Evolutionary conservation across 805 yeast genomes (phyloP).

Genomic region (Yamadazyma sp.): DNA sequence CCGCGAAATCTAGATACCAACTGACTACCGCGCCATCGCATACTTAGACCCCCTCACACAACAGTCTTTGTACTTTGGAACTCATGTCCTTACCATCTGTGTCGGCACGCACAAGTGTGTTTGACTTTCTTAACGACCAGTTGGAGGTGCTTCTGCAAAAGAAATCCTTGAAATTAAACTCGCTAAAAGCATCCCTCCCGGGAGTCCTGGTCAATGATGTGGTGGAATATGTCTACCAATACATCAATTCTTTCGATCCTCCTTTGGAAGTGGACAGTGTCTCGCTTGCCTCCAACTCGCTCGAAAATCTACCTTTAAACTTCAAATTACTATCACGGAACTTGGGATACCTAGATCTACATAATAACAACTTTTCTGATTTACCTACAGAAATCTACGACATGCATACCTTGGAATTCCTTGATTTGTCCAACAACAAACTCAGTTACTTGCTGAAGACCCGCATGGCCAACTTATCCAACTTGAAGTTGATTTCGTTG

Average conservation of each 20-base stretch:
- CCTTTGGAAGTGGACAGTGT: slow-evolving; percentile 46
- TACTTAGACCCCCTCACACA: not conserved
- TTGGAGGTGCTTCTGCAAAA: slow-evolving; percentile 21
- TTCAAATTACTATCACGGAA: slow-evolving; percentile 42
- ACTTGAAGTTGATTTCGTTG: slow-evolving; percentile 58
- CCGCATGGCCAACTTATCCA: slow-evolving; percentile 39
- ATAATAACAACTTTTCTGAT: slow-evolving; percentile 53
- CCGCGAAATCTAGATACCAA: not conserved
- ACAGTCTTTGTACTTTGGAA: not conserved
- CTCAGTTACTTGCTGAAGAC: slow-evolving; percentile 49
- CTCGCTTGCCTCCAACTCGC: slow-evolving; percentile 52
- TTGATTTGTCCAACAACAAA: slow-evolving; percentile 63
- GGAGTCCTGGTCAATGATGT: slow-evolving; percentile 19
- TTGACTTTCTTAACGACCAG: slow-evolving; percentile 23
- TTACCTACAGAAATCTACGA: slow-evolving; percentile 47
- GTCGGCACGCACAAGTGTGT: slow-evolving; percentile 7
- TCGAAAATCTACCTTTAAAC: slow-evolving; percentile 48
- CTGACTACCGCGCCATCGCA: slow-evolving; percentile 7
- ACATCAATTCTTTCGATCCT: slow-evolving; percentile 22
- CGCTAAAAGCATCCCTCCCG: slow-evolving; percentile 13
- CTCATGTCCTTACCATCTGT: slow-evolving; percentile 4
- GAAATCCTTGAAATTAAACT: slow-evolving; percentile 22
- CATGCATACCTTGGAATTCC: slow-evolving; percentile 52
- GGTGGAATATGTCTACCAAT: slow-evolving; percentile 24
- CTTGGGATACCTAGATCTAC: slow-evolving; percentile 63